These are phyloP conservation scores for Fusarium kyushuense DNA, from an alignment of 2,329 filamentous ascomycete species.

Conservation along the genomic window DNA sequence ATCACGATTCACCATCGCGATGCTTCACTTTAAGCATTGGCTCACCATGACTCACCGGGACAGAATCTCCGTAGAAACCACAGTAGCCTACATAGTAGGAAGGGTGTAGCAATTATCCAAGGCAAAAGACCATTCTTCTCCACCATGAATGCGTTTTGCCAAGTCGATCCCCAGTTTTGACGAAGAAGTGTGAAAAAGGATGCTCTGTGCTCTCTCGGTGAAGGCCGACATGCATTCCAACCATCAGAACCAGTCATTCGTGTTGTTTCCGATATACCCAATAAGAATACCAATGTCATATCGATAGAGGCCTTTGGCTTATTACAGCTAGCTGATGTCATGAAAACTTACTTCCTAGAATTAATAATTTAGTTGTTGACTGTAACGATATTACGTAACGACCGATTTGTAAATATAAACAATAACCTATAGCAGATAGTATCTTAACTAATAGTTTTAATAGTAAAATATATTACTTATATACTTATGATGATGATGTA, in stretches of 20 bases:
- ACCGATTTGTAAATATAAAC: no score
- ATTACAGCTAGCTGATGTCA: not conserved
- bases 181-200: not conserved
- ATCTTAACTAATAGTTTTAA: no score
- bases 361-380: no score
- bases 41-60: conserved; percentile 14
- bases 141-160: conserved; percentile 1
- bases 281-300: not conserved
- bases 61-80: conserved; percentile 8
- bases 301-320: not conserved
- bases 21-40: not conserved
- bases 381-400: no score
- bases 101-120: not conserved
- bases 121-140: not conserved
- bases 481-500: no score
- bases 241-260: not conserved
- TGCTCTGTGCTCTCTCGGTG: not conserved
- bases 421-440: no score
- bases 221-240: not conserved
- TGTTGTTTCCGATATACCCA: not conserved
- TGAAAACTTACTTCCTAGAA: no score
- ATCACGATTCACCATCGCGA: not conserved
- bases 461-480: no score
- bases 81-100: not conserved
- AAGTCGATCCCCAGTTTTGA: conserved; percentile 1